Evolutionary conservation across 441 rosid genomes (phyloP).

Genomic region (Pelargonium cotyledonis): DNA sequence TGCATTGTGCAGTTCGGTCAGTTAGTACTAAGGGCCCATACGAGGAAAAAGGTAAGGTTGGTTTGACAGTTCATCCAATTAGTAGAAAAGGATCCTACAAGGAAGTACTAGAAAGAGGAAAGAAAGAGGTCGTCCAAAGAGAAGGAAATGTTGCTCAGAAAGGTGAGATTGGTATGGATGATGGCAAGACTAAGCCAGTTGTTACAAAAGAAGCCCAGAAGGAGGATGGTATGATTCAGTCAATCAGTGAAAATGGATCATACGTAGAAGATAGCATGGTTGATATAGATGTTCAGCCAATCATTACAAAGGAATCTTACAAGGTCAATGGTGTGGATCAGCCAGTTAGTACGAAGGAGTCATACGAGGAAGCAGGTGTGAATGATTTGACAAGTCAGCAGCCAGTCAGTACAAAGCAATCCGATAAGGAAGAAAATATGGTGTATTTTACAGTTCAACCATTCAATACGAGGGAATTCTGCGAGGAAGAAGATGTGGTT

Average conservation of each 20-base stretch:
- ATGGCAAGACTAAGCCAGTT: slow-evolving; percentile 33
- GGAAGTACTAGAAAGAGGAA: slow-evolving; percentile 34
- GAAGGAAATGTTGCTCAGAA: background rate
- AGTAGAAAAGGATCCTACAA: background rate
- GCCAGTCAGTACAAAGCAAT: background rate
- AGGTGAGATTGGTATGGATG: background rate
- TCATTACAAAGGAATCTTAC: too few species aligned
- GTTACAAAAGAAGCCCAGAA: too few species aligned
- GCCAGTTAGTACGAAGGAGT: background rate
- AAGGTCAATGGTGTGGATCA: background rate
- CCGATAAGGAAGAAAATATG: background rate
- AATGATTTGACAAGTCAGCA: background rate
- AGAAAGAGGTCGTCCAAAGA: slow-evolving; percentile 12
- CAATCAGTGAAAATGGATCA: too few species aligned
- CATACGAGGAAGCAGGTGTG: background rate
- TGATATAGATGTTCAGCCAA: too few species aligned
- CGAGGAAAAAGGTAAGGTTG: too few species aligned
- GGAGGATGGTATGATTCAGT: too few species aligned
- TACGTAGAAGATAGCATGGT: too few species aligned
- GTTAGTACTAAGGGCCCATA: background rate
- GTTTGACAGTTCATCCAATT: background rate
- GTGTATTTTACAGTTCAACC: background rate
- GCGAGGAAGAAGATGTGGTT: background rate
- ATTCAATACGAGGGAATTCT: background rate
- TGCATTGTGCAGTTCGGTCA: background rate